phyloP scores from a whole-genome alignment of 352 stramenopile species.

The Chrysophaeum taylorii region DNA sequence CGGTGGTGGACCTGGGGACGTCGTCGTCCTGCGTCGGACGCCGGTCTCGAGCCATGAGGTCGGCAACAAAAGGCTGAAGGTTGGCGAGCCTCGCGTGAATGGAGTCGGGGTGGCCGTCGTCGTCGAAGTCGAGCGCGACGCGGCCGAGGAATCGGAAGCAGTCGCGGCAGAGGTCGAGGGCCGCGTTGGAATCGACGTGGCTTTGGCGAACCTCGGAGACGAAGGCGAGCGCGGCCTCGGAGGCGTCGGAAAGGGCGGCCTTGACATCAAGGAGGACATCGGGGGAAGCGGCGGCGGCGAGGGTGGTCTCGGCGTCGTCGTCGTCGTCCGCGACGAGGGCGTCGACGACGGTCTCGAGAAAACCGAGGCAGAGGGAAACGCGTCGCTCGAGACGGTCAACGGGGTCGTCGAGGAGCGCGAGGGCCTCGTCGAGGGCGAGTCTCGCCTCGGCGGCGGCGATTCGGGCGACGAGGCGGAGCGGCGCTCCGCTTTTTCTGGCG shows the following conservation, averaged over 20 bases:
- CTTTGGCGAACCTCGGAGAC: not conserved
- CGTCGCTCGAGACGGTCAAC: not conserved
- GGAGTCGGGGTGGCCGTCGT: not conserved
- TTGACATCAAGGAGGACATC: not conserved
- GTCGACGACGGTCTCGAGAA: not conserved
- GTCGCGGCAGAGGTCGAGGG: not conserved
- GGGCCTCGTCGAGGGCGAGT: not conserved
- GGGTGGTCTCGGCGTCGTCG: not conserved
- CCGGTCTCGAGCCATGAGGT: not conserved
- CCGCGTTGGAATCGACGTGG: not conserved
- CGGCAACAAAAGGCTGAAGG: not conserved
- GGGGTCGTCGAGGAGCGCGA: not conserved
- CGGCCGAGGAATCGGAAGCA: not conserved
- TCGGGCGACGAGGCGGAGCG: not conserved
- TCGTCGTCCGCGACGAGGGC: not conserved
- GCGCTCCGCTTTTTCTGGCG: not conserved
- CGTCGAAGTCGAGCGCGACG: not conserved
- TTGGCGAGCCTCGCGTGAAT: not conserved
- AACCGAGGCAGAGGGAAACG: not conserved
- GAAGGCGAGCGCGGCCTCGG: constrained; percentile 1
- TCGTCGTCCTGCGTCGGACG: too few relatives aligned
- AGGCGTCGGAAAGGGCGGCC: not conserved
- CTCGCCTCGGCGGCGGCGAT: not conserved
- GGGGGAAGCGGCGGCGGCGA: not conserved
- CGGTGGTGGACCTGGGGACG: too few relatives aligned